Evolutionary conservation across 345 rosid species (phyloP), one percentile per base, ranked within the genome.

Genomic region (Arabis hirsuta): DNA sequence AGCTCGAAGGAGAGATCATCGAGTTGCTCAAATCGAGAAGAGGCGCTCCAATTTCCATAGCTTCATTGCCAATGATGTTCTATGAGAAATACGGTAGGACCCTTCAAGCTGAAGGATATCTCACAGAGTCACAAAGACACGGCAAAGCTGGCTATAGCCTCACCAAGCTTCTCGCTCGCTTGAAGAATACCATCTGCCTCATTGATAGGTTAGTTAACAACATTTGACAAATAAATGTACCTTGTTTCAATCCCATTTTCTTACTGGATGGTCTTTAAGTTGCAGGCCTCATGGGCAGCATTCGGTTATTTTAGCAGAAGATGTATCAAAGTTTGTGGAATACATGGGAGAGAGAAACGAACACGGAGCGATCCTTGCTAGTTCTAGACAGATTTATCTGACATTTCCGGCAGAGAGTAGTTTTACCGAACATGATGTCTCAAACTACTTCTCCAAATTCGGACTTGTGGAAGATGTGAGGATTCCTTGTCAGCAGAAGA

Each of bases 251-350:
- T 54, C 22, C 0, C 14, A 46, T n/a, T 27, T 43, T 14, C 4
- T 51, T 53, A 51, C 19, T 13, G 14, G 44, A 53, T 43, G 43
- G 27, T 42, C 0, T 62, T 69, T 26, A 64, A 55, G 79, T 59
- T 45, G 8, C 84, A 95, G 98, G 82, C 96, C 99, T 72, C 96
- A 92, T 50, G 99, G 99, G 27, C 99, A 95, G 70, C 99, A 95
- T 44, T 83, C 96, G 0, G 98, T 96, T 57, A 85, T 90, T 54
- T 66, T 96, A 82, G 85, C 90, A 0, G 97, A 92, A 84, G 99
- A 95, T 80, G 80, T 78, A 38, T 85, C 90, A 0, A 92, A 86
- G 72, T 88, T 82, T 72, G 46, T 67, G 58, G 97, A 89, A 22
- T 77, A 74, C 67, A 39, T 55, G 0, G 78, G 79, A 45, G 96